Conservation (phyloP, 202 grass and related monocot species). For the Setaria viridis region DNA sequence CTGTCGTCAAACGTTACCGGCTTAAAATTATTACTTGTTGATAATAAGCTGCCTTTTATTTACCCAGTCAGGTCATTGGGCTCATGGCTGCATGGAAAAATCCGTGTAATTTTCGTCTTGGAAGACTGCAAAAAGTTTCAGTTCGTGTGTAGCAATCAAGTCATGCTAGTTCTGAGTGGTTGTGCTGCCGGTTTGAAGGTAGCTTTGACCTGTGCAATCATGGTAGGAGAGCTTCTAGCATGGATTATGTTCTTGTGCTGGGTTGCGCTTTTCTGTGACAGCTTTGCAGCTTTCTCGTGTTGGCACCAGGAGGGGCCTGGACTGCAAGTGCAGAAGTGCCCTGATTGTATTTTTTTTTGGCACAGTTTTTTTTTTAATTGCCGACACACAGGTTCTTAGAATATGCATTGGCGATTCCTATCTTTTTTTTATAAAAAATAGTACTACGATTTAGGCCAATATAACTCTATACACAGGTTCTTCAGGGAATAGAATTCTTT, state of each 20-base stretch:
- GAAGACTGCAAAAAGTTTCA: constrained; percentile 3
- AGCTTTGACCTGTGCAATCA: constrained; percentile 25
- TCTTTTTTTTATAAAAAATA: background rate
- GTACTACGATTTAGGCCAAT: too few relatives aligned
- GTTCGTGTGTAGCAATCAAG: background rate
- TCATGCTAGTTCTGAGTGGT: background rate
- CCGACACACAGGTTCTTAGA: background rate
- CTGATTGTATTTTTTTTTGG: background rate
- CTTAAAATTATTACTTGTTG: constrained; percentile 23
- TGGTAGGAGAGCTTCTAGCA: constrained; percentile 6
- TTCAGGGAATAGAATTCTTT: background rate
- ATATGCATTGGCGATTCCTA: background rate
- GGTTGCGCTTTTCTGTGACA: constrained; percentile 13
- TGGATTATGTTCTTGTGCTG: constrained; percentile 14
- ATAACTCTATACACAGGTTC: background rate
- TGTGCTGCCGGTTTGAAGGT: background rate
- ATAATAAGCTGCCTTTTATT: constrained; percentile 48
- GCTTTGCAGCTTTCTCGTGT: constrained; percentile 20
- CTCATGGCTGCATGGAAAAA: background rate
- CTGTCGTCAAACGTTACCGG: constrained; percentile 29
- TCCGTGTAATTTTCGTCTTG: background rate
- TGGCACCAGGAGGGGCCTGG: background rate
- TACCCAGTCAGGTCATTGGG: constrained; percentile 36
- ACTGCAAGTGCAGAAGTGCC: background rate
- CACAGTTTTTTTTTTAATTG: background rate